Evolutionary conservation across 2,329 filamentous ascomycete species (phyloP), one percentile per base, ranked within the genome.

Genomic region (Ophiocordyceps camponoti-saundersi): DNA sequence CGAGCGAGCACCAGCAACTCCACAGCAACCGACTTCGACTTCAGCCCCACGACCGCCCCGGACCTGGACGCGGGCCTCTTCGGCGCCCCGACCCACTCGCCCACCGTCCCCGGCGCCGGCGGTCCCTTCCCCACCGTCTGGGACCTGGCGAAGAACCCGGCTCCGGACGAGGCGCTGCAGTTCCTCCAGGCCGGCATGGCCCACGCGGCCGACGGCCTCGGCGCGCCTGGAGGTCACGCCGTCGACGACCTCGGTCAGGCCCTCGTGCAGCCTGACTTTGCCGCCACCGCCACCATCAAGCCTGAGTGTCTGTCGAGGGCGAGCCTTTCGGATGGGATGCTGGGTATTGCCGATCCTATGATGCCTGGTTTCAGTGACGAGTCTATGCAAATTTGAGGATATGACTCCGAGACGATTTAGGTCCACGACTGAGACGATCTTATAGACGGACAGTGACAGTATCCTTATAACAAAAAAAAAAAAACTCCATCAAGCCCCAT

Each of bases 261-360:
- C 3, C 57, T 75, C 3, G 58, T 75, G 26, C 72, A 74, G 51
- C 67, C 67, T 3, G 69, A 72, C 40, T 74, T 74, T 45, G 68
- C 70, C 36, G 70, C 67, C 22, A 70, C 77, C 52, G 75, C 70
- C 36, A 71, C 67, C 23, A 70, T 77, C 52, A 76, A 77, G 62
- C 72, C 73, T 13, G 71, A 75, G 48, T 65, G 72, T 42, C 61
- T 77, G 42, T 69, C 69, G 36, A 71, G 70, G 3, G 10, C n/a
- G 52, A 61, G 68, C 41, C 72, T 73, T 46, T 65, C 70, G 1
- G 72, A 75, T 42, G 69, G 72, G 8, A 77, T 77, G 72, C 64
- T 77, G 57, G 70, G 73, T 18, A 68, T 75, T 55, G 69, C 67
- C 18, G 74, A 78, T 50, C 73, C 74, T 1, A 77, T 77, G 73